phyloP scores from a whole-genome alignment of 768 basidiomycete genomes.

The Boletellus ananas region DNA sequence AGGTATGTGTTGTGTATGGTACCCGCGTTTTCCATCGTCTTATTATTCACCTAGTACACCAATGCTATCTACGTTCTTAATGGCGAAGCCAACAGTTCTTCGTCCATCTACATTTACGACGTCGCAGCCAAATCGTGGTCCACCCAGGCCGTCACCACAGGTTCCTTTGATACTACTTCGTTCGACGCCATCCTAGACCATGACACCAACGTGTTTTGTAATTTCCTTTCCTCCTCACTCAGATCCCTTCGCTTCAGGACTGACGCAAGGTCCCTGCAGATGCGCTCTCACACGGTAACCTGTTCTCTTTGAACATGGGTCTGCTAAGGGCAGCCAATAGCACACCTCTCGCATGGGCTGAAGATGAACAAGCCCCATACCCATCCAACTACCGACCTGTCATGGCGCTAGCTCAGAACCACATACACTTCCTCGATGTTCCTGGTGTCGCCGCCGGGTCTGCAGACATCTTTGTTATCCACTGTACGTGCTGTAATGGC shows the following conservation, averaged over 20 bases:
- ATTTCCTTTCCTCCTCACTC: neutral
- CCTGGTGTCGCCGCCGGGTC: conserved; percentile 64
- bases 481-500: conserved; percentile 52
- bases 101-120: conserved; percentile 78
- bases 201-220: conserved; percentile 90
- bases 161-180: conserved; percentile 57
- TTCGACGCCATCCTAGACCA: conserved; percentile 83
- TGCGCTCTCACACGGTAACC: conserved; percentile 58
- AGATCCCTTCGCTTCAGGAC: neutral
- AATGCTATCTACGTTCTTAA: conserved; percentile 86
- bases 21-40: neutral
- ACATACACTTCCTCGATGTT: conserved; percentile 77
- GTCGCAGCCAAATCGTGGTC: conserved; percentile 73
- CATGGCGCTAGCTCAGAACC: conserved; percentile 83
- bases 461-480: conserved; percentile 81
- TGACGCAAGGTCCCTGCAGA: conserved; percentile 39
- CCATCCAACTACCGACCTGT: conserved; percentile 61
- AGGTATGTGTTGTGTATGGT: conserved; percentile 37
- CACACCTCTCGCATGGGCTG: conserved; percentile 58
- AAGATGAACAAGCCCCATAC: conserved; percentile 56
- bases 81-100: conserved; percentile 66
- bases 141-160: conserved; percentile 56
- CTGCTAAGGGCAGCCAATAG: conserved; percentile 57
- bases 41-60: conserved; percentile 49
- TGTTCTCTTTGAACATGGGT: conserved; percentile 72